phyloP scores from a whole-genome alignment of 73 alveolate species.

The Paramecium sonneborni region DNA sequence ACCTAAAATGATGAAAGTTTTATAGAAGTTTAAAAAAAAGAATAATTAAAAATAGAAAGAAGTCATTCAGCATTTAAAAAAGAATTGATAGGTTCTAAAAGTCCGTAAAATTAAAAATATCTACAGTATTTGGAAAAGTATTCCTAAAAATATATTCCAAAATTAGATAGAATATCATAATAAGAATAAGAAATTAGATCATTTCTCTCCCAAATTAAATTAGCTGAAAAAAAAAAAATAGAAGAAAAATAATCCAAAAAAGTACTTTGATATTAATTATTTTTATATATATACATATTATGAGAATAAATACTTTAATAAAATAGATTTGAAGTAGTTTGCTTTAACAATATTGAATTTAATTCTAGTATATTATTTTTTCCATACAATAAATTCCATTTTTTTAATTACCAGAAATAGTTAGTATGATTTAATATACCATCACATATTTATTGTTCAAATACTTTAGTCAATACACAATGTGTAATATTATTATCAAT shows the following conservation, averaged over 20 bases:
- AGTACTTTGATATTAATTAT: neutral
- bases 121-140: neutral
- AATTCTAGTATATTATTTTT: slow-evolving; percentile 80
- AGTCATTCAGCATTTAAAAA: neutral
- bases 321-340: too few relatives aligned
- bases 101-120: neutral
- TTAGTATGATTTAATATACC: slow-evolving; percentile 69
- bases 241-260: neutral
- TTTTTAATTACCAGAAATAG: slow-evolving; percentile 83
- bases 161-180: neutral
- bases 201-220: neutral
- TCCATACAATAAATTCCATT: slow-evolving; percentile 93
- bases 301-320: too few relatives aligned
- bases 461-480: slow-evolving; percentile 77
- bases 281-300: too few relatives aligned
- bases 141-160: neutral
- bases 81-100: neutral
- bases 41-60: neutral
- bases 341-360: slow-evolving; percentile 77
- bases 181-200: neutral
- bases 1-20: neutral
- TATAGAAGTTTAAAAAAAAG: neutral
- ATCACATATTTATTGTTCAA: slow-evolving; percentile 74
- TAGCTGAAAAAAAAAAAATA: neutral
- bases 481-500: slow-evolving; percentile 74